Evolutionary conservation across 2,329 filamentous ascomycete genomes (phyloP), one percentile per base, ranked within the genome.

Genomic region (Epichloe sp.): DNA sequence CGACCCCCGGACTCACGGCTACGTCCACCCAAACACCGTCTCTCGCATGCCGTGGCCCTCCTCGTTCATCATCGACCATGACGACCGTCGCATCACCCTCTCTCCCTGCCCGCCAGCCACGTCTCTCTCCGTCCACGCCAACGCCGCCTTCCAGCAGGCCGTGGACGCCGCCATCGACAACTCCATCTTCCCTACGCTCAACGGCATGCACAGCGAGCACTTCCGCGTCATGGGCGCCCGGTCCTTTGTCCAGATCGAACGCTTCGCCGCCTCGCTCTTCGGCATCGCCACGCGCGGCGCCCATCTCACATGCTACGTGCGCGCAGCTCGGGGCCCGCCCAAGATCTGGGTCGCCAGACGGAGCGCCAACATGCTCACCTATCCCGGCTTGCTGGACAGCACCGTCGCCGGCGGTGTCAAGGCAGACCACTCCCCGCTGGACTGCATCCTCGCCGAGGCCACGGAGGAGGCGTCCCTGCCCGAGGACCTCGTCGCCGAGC

Each of bases 391-490:
- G 74, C 72, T 90, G 51, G 87, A 93, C 62, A 91, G 88, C 60
- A 85, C 85, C 6, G 87, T 90, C 14, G 87, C 86, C 0, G 87
- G 87, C 3, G 87, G 87, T 0, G 79, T 90, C 59, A 78, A 82
- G 50, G 78, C 83, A 0, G 77, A 77, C 1, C 79, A 89, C 62
- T 71, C 66, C 2, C 82, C 84, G 0, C 79, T 81, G 35, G 80
- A 82, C 52, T 85, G 82, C 60, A 72, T 90, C 53, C 71, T 88
- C 23, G 76, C 85, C 44, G 87, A 93, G 65, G 78, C 80, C 2
- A 75, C 71, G 36, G 87, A 93, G 65, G 87, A 93, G 63, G 87
- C 86, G 0, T 64, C 67, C 11, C 63, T 72, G 1, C 60, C 65
- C 0, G 48, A 47, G 0, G 52, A 54, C 1, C 58, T 68, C 0